These are phyloP conservation scores for Phoma sp. DNA, from an alignment of 2,329 filamentous ascomycete genomes.

Conservation along the genomic window DNA sequence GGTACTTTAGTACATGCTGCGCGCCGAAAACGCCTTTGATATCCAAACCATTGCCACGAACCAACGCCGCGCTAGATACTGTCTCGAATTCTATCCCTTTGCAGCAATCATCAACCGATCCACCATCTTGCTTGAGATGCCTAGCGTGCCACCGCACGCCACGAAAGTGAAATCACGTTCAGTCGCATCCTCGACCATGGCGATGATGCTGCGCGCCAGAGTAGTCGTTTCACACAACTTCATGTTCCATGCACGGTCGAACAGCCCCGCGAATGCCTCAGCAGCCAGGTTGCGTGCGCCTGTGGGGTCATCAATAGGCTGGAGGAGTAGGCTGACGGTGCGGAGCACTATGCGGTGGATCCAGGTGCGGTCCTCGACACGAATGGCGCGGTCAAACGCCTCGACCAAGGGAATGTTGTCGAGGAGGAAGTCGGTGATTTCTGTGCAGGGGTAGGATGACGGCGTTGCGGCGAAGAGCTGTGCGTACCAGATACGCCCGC, in stretches of 20 bases:
- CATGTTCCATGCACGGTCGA: constrained; percentile 13
- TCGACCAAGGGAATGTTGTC: constrained; percentile 16
- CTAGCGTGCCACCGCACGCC: constrained; percentile 12
- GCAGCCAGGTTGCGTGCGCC: constrained; percentile 6
- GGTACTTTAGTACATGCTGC: too few species aligned
- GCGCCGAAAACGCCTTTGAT: too few species aligned
- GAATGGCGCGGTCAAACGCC: constrained; percentile 10
- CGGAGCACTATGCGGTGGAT: constrained; percentile 14
- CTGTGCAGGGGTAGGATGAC: not conserved
- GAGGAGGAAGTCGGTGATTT: constrained; percentile 12
- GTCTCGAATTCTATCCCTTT: not conserved
- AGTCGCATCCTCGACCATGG: constrained; percentile 7
- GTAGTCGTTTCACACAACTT: constrained; percentile 3
- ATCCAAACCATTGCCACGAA: too few species aligned
- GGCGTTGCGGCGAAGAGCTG: constrained; percentile 12
- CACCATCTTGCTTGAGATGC: constrained; percentile 8
- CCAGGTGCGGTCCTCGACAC: constrained; percentile 10
- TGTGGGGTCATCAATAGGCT: not conserved
- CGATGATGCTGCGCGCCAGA: constrained; percentile 3
- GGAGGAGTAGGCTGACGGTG: constrained; percentile 5
- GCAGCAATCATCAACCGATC: constrained; percentile 8
- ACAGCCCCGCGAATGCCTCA: constrained; percentile 8
- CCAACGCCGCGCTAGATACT: too few species aligned
- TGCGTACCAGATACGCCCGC: constrained; percentile 15
- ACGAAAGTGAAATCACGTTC: constrained; percentile 16